Base-by-base conservation (phyloP, 1,284 basidiomycete genomes). In the Abortiporus biennis region DNA sequence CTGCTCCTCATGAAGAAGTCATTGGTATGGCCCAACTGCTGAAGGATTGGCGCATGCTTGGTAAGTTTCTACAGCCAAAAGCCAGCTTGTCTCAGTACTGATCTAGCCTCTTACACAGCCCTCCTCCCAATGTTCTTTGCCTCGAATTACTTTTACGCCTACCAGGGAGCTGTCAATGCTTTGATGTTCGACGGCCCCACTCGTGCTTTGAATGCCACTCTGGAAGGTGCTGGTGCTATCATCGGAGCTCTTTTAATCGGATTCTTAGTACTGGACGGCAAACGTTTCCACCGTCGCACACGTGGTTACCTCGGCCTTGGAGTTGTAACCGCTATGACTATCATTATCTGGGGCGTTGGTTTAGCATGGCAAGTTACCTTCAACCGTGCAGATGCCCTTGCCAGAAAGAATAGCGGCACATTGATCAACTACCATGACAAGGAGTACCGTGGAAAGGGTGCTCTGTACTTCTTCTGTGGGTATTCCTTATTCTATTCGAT, bases 51-150 rank as follows among this genome's bases (percentile, higher is more conserved):
- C 61, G 63, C 40, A 59, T 68, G 38, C 45, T 67, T 44, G 50
- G 56, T 58, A 41, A 12, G 54, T 6, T 21, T 21, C 4, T 4
- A 17, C 20, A 27, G 11, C 24, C 11, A 16, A 17, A 8, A 25
- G 8, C n/a, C n/a, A n/a, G n/a, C n/a, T n/a, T n/a, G n/a, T n/a
- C n/a, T n/a, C n/a, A 19, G 30, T 12, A 30, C 36, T 22, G 17
- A 46, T 32, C 21, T 35, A 9, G 6, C 2, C 19, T 29, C 35
- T 12, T 8, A 9, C 12, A 4, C 44, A 58, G 56, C 63, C 24
- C 57, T 69, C 35, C 50, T 61, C 38, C 67, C 67, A 11, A 65
- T 69, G 59, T 69, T 68, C 59, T 66, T 69, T 56, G 55, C 59
- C 6, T 62, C 64, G 47, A 65, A 63, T 58, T 65, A 64, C 49